A percentile compares a stretch with the other conserved stretches of the same genome.
Conservation (phyloP, 768 basidiomycete species). For the Pulveroboletus sp. region DNA sequence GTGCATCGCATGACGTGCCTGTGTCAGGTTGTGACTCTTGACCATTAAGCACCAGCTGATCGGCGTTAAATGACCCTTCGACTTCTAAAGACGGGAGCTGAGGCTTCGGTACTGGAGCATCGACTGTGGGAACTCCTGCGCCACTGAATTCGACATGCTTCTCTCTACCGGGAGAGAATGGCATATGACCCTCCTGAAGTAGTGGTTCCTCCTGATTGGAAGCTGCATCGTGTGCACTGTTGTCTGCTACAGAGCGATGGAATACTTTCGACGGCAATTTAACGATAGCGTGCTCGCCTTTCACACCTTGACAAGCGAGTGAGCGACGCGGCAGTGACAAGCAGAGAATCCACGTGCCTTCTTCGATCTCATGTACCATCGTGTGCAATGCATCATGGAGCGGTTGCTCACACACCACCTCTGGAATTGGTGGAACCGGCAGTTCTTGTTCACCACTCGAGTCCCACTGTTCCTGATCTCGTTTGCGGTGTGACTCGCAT, state of each 20-base stretch:
- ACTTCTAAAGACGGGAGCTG: constrained; percentile 36
- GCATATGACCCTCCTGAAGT: constrained; percentile 48
- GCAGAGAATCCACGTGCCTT: constrained; percentile 42
- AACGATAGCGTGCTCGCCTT: constrained; percentile 38
- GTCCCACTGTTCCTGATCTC: constrained; percentile 63
- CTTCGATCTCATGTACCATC: constrained; percentile 37
- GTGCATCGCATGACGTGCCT: constrained; percentile 27
- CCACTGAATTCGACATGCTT: constrained; percentile 56
- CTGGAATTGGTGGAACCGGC: constrained; percentile 40
- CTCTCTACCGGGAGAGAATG: constrained; percentile 48
- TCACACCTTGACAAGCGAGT: constrained; percentile 35
- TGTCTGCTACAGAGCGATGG: constrained; percentile 28
- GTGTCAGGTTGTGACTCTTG: background rate
- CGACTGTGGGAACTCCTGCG: constrained; percentile 62
- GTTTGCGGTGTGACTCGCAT: constrained; percentile 44
- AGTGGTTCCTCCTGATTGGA: constrained; percentile 29
- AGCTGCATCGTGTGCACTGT: background rate
- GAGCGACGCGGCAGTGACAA: background rate
- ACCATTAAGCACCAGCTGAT: constrained; percentile 27
- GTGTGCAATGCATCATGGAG: constrained; percentile 34
- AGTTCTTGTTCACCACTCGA: constrained; percentile 64
- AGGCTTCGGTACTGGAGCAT: constrained; percentile 58
- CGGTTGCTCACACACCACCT: constrained; percentile 37
- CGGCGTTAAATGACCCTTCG: constrained; percentile 24
- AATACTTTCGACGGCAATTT: constrained; percentile 35